A percentile compares a stretch with the other conserved stretches of the same genome.
These are phyloP conservation scores for Jackrogersella minutella DNA, from an alignment of 495 filamentous ascomycete genomes.

Conservation along the genomic window DNA sequence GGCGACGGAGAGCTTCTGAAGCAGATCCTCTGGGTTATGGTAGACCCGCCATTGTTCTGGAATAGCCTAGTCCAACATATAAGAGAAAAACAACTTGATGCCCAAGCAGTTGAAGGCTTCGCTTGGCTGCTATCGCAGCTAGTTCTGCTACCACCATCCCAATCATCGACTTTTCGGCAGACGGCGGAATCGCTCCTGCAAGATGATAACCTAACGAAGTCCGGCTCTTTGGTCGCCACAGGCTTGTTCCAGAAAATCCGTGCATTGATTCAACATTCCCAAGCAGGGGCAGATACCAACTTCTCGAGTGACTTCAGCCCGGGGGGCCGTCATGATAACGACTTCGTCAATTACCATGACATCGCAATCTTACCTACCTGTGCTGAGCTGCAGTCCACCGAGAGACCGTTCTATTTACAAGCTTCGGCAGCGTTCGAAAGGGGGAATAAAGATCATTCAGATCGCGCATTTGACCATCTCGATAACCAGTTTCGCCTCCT, in stretches of 20 bases:
- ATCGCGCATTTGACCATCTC: constrained; percentile 62
- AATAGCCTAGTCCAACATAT: constrained; percentile 59
- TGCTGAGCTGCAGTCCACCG: constrained; percentile 69
- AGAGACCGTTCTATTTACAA: constrained; percentile 66
- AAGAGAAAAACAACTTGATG: constrained; percentile 46
- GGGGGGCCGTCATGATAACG: constrained; percentile 84
- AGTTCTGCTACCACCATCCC: constrained; percentile 52
- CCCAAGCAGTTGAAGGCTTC: constrained; percentile 55
- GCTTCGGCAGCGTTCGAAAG: constrained; percentile 52
- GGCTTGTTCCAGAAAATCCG: constrained; percentile 27
- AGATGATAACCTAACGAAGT: constrained; percentile 45
- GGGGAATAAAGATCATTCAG: constrained; percentile 46
- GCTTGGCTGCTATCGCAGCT: constrained; percentile 69
- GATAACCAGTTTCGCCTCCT: constrained; percentile 84
- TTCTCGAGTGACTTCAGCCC: constrained; percentile 44
- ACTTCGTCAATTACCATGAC: constrained; percentile 66
- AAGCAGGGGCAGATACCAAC: neutral
- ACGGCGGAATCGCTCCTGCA: constrained; percentile 44
- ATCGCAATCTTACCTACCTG: constrained; percentile 73
- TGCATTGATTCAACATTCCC: constrained; percentile 19
- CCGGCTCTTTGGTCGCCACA: constrained; percentile 30
- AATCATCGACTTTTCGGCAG: constrained; percentile 43
- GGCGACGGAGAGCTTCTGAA: constrained; percentile 63
- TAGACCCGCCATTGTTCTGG: constrained; percentile 70
- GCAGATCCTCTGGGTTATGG: constrained; percentile 60